phyloP scores from a whole-genome alignment of 306 rosid genomes.

The Vicia faba region DNA sequence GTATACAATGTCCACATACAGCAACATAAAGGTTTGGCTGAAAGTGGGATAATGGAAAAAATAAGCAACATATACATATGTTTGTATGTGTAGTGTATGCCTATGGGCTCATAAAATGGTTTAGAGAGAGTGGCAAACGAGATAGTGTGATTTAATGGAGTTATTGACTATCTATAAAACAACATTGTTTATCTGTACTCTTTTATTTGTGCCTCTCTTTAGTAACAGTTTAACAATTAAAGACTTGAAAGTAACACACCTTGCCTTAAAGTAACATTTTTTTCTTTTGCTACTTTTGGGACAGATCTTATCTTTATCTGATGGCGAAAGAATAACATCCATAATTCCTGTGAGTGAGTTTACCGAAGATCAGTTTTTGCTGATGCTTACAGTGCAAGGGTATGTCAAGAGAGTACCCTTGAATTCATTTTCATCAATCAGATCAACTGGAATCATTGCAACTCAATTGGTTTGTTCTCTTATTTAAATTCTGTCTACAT shows the following conservation, averaged over 20 bases:
- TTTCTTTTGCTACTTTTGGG: constrained; percentile 33
- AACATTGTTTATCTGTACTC: background rate
- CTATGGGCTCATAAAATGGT: background rate
- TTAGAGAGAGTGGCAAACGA: background rate
- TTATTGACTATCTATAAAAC: background rate
- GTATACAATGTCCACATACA: constrained; percentile 1
- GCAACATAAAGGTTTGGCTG: background rate
- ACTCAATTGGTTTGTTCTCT: constrained; percentile 87
- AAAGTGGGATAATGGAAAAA: background rate
- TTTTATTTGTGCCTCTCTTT: background rate
- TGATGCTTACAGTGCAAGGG: constrained; percentile 95
- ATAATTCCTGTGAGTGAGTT: constrained; percentile 92
- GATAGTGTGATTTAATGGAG: background rate
- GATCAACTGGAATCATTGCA: constrained; percentile 94
- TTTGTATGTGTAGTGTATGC: background rate
- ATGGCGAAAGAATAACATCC: constrained; percentile 94
- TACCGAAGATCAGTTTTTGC: constrained; percentile 73
- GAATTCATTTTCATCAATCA: constrained; percentile 87
- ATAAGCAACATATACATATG: background rate
- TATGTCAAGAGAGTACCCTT: constrained; percentile 91
- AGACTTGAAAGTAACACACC: background rate
- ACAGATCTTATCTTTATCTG: constrained; percentile 90
- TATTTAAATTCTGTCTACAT: constrained; percentile 23
- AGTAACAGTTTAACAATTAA: background rate
- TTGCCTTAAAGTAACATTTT: constrained; percentile 3